A percentile compares a stretch with the other conserved stretches of the same genome.
phyloP scores from a whole-genome alignment of 2,329 filamentous ascomycete genomes.

The Elsinoe arachidis region DNA sequence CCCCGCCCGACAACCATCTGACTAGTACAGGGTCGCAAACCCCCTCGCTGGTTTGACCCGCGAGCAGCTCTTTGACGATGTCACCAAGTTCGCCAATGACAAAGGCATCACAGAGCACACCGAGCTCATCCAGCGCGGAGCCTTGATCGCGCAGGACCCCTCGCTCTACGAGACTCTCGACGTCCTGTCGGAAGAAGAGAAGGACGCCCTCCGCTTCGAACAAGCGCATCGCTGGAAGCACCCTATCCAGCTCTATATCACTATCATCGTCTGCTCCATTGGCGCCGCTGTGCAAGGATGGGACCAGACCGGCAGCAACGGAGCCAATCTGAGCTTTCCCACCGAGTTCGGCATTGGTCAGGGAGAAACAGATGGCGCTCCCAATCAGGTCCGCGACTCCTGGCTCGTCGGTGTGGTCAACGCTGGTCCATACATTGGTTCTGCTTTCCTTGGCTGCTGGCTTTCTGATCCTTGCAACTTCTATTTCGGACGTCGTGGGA shows the following conservation, averaged over 20 bases:
- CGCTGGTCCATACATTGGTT: constrained; percentile 42
- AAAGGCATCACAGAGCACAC: constrained; percentile 53
- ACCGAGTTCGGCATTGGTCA: constrained; percentile 43
- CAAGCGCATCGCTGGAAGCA: constrained; percentile 57
- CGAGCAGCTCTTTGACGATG: constrained; percentile 44
- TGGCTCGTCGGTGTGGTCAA: constrained; percentile 63
- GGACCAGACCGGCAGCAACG: constrained; percentile 38
- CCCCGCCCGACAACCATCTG: constrained; percentile 11
- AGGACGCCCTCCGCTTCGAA: constrained; percentile 51
- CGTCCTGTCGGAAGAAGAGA: constrained; percentile 52
- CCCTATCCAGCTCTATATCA: constrained; percentile 53
- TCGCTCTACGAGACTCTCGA: constrained; percentile 52
- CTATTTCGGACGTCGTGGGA: constrained; percentile 26
- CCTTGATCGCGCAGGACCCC: constrained; percentile 63
- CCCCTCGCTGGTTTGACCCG: constrained; percentile 48
- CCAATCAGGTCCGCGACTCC: constrained; percentile 37
- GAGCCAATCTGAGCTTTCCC: constrained; percentile 54
- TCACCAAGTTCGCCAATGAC: constrained; percentile 52
- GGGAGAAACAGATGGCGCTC: constrained; percentile 3
- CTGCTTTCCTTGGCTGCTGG: constrained; percentile 14
- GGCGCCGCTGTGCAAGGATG: constrained; percentile 60
- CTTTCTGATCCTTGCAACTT: constrained; percentile 23
- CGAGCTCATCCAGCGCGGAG: constrained; percentile 56
- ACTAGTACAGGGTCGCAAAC: constrained; percentile 42
- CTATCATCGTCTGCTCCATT: constrained; percentile 59